Percentiles rank a stretch among this genome's conserved stretches.
These are phyloP conservation scores for Letharia lupina DNA, from an alignment of 495 filamentous ascomycete species.

Conservation along the genomic window DNA sequence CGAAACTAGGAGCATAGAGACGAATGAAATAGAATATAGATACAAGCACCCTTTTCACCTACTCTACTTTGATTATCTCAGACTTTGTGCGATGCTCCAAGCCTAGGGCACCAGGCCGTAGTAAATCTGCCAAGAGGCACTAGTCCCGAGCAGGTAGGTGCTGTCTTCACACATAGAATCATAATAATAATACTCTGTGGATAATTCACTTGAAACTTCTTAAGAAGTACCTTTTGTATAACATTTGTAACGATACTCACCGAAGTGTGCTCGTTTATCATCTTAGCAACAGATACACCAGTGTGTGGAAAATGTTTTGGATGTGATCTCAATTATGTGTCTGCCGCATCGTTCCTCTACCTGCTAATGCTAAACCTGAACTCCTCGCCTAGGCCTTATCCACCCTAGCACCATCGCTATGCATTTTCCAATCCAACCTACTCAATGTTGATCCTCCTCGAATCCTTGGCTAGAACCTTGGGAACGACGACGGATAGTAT, in stretches of 20 bases:
- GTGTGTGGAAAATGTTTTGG: background rate
- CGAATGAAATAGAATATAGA: background rate
- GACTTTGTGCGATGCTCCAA: too few relatives aligned
- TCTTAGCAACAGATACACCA: background rate
- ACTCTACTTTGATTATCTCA: too few relatives aligned
- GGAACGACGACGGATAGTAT: conserved; percentile 66
- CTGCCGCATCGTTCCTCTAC: background rate
- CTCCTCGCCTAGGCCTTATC: background rate
- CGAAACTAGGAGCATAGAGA: conserved; percentile 9
- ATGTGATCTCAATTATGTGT: background rate
- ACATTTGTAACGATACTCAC: background rate
- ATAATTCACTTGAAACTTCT: too few relatives aligned
- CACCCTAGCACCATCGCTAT: conserved; percentile 4
- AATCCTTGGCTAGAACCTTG: conserved; percentile 52
- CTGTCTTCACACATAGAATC: too few relatives aligned
- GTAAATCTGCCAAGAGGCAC: too few relatives aligned
- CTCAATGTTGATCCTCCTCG: conserved; percentile 50
- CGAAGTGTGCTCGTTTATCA: background rate
- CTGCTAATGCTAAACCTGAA: background rate
- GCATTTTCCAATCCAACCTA: conserved; percentile 27
- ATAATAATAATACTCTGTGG: too few relatives aligned
- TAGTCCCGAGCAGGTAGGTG: too few relatives aligned
- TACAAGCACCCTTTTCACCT: background rate
- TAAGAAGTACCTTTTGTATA: too few relatives aligned
- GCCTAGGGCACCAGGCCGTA: too few relatives aligned